Evolutionary conservation across 129 eudicot genomes (phyloP), one percentile per base, ranked within the genome.

Genomic region (Glebionis coronaria): DNA sequence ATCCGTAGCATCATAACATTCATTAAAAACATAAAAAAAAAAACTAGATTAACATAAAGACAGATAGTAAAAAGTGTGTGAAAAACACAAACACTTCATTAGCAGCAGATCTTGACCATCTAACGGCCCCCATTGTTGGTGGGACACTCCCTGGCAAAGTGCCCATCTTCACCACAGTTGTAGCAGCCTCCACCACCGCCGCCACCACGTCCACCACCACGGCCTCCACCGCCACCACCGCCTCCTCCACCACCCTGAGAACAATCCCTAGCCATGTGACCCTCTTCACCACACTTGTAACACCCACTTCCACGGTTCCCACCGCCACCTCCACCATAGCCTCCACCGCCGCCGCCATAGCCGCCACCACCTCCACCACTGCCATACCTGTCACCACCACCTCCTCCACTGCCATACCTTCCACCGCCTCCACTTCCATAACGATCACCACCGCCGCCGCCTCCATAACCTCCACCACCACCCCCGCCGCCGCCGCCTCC

Each of bases 241-340:
- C 42, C 42, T 0, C 38, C 7, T 0, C 42, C 42, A 0, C 80
- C 85, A 6, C 79, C 56, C 68, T 70, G 69, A 46, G 15, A 52
- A 53, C 88, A 79, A 4, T 80, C 84, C 72, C 88, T 73, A 50
- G 75, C 87, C 69, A 67, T 52, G 61, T 61, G 76, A 3, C 86
- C 86, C 64, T 65, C 28, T 21, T 68, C 85, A 44, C 81, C 83
- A 14, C 82, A 56, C 68, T 67, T 75, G 13, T 40, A 64, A 52
- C 80, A 76, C 5, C 78, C 78, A 3, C 77, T 78, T 1, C 80
- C 50, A 1, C 25, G 25, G 25, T 70, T 61, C 0, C 81, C 82
- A 0, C 79, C 70, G 3, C 72, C 71, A 4, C 71, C 71, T 0
- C 60, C 71, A 0, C 76, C 68, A 35, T 69, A 69, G 0, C 72